A percentile compares a stretch with the other conserved stretches of the same genome.
Conservation (phyloP, 1,284 basidiomycete species). For the Rhodofomes roseus region DNA sequence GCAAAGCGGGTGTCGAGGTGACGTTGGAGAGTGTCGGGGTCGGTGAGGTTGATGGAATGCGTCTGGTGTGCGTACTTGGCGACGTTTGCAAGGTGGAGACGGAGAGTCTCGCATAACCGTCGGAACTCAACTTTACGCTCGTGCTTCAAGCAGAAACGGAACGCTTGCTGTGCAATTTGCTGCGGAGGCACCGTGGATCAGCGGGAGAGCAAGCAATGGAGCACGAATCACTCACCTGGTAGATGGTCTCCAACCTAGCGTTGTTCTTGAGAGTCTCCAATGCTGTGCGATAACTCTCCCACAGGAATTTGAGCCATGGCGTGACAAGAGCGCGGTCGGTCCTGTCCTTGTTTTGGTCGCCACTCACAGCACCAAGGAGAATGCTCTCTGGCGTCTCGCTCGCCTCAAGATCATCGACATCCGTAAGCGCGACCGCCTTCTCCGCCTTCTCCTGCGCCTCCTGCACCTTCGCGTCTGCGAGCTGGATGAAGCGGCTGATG, state of each 20-base stretch:
- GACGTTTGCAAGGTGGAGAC: constrained; percentile 92
- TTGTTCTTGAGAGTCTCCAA: constrained; percentile 98
- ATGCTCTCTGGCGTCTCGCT: constrained; percentile 93
- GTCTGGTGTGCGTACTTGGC: constrained; percentile 95
- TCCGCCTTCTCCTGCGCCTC: constrained; percentile 86
- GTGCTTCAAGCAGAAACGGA: constrained; percentile 95
- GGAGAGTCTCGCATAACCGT: constrained; percentile 93
- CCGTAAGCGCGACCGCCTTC: constrained; percentile 55
- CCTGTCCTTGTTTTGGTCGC: constrained; percentile 91
- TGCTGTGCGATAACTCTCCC: constrained; percentile 97
- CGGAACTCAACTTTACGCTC: constrained; percentile 97
- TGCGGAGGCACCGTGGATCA: constrained; percentile 25
- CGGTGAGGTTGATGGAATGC: constrained; percentile 96
- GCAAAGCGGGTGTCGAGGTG: constrained; percentile 98
- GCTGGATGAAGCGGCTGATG: constrained; percentile 85
- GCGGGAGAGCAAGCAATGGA: neutral
- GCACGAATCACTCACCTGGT: constrained; percentile 62
- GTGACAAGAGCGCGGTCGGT: constrained; percentile 95
- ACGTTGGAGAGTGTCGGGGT: constrained; percentile 94
- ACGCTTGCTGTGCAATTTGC: constrained; percentile 96
- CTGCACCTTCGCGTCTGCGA: constrained; percentile 85
- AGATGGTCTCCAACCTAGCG: constrained; percentile 89
- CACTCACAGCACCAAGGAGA: constrained; percentile 82
- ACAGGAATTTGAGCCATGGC: constrained; percentile 97
- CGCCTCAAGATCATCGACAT: constrained; percentile 88